Evolutionary conservation across 2,329 filamentous ascomycete genomes (phyloP), one percentile per base, ranked within the genome.

Genomic region (Fusarium sp.): DNA sequence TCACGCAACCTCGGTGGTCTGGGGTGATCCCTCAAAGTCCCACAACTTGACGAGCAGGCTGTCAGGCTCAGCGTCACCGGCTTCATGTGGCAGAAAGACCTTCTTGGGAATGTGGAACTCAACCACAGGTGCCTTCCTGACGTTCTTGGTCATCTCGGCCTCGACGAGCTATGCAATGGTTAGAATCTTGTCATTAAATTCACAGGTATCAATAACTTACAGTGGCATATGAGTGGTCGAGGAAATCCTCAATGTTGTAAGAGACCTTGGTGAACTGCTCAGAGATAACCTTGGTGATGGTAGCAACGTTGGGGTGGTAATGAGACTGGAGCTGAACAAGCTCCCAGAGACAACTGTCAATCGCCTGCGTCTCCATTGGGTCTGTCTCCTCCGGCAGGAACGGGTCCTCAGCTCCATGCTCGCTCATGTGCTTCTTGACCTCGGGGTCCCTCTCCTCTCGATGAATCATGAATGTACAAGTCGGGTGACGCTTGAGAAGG

Each of bases 221-320:
- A 77, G 89, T 92, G 74, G 84, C 87, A 80, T 98, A 99, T 0
- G 93, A 95, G 78, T 98, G 93, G 77, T 99, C 96, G 51, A 98
- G 82, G 80, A 99, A 99, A 77, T 99, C 96, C 77, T 99, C 96
- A n/a, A 97, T 82, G 73, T 93, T 96, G 80, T 98, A 99, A 3
- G 91, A 87, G 72, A 93, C 90, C 82, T 99, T 99, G 2, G 96
- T 99, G 79, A 98, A 99, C 78, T 98, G 96, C 81, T 98, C 93
- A 2, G 92, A 92, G 62, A 99, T 89, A 69, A 99, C 97, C 80
- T 93, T 96, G 46, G 93, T 91, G 72, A 99, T 89, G 3, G 94
- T 96, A 0, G 95, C 94, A 23, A 99, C 93, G 73, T 98, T 99
- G 13, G 96, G 96, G 77, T 99, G 96, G 79, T 97, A 98, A 79